These are phyloP conservation scores for Draba incana DNA, from an alignment of 345 rosid species.

Conservation along the genomic window DNA sequence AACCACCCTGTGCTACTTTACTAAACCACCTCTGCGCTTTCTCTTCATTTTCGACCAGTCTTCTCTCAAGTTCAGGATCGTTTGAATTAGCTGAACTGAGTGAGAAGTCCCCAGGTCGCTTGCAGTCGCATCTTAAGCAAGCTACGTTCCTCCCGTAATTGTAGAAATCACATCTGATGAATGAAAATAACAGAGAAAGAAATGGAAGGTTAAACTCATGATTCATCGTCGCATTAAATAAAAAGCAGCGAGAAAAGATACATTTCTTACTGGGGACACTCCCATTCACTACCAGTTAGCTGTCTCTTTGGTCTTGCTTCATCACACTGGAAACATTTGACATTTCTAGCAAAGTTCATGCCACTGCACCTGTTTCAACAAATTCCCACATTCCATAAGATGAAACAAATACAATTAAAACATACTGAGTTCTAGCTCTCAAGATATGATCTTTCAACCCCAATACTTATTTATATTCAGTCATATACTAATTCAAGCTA, in stretches of 20 bases:
- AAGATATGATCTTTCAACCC: not conserved
- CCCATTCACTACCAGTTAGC: conserved; percentile 94
- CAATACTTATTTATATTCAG: not conserved
- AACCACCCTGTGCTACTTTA: conserved; percentile 65
- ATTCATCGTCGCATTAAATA: conserved; percentile 1
- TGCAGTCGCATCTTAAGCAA: conserved; percentile 98
- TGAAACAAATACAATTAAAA: conserved; percentile 18
- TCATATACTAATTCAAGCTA: conserved; percentile 2
- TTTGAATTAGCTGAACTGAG: conserved; percentile 39
- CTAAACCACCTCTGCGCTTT: conserved; percentile 79
- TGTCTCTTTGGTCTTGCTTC: conserved; percentile 84
- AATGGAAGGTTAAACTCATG: conserved; percentile 31
- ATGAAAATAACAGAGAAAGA: conserved; percentile 22
- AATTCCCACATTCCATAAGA: conserved; percentile 13
- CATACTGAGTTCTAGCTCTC: conserved; percentile 9
- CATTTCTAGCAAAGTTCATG: conserved; percentile 90
- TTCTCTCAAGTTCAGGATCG: conserved; percentile 51
- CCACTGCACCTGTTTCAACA: conserved; percentile 77
- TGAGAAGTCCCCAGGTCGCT: conserved; percentile 57
- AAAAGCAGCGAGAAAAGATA: conserved; percentile 20
- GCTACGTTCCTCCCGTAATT: conserved; percentile 74
- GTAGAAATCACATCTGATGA: conserved; percentile 74
- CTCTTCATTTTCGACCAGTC: conserved; percentile 76
- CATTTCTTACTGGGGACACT: conserved; percentile 88
- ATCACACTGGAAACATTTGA: conserved; percentile 85